phyloP scores from a whole-genome alignment of 176 grass and related monocot species.

The Hordeum marinum region DNA sequence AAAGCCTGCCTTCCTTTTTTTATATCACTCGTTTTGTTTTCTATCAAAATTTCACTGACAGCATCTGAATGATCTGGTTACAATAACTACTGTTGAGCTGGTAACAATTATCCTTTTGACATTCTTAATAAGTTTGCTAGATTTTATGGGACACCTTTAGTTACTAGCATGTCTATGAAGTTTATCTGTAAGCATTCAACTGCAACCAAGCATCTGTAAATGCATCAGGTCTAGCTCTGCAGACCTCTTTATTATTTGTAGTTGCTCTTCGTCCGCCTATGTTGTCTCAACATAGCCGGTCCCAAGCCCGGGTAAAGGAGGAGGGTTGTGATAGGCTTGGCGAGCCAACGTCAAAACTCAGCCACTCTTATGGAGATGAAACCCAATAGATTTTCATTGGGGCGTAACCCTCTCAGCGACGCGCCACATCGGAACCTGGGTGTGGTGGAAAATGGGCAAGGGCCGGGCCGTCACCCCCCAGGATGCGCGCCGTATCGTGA shows the following conservation, averaged over 20 bases:
- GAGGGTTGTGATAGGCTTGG: no score
- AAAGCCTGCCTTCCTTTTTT: not conserved
- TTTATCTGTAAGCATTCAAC: not conserved
- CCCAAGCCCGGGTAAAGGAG: no score
- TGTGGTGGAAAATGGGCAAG: no score
- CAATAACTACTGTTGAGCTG: not conserved
- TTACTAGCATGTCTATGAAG: not conserved
- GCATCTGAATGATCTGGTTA: not conserved
- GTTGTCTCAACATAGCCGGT: no score
- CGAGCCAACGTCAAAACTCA: no score
- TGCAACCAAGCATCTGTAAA: not conserved
- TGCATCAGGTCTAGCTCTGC: not conserved
- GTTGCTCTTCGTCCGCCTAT: not conserved
- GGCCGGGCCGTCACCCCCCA: no score
- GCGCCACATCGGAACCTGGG: no score
- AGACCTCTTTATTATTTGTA: not conserved
- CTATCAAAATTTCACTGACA: not conserved
- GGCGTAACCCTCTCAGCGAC: no score
- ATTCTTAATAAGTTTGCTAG: not conserved
- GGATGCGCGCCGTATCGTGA: no score
- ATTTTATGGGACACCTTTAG: not conserved
- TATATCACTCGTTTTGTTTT: not conserved
- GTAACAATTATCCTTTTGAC: not conserved
- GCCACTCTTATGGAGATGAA: no score
- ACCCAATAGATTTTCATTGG: no score